Conservation (phyloP, 805 yeast species). For the Metschnikowia aberdeeniae region DNA sequence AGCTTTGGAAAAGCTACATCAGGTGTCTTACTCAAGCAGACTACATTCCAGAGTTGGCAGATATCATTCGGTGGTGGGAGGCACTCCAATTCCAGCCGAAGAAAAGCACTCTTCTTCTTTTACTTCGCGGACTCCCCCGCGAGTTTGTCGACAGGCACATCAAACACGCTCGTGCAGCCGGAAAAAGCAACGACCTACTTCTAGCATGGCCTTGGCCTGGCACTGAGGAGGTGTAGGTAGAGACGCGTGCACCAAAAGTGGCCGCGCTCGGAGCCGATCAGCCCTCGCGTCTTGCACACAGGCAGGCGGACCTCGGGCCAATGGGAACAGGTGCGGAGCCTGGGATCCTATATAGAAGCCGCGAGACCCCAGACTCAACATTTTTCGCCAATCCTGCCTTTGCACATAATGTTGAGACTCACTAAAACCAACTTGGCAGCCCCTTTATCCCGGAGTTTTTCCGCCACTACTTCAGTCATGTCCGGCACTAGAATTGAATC, state of each 20-base stretch:
- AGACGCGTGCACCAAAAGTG: neutral
- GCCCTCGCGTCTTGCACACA: slow-evolving; percentile 2
- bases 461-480: slow-evolving; percentile 24
- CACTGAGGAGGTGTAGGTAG: slow-evolving; percentile 7
- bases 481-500: slow-evolving; percentile 63
- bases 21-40: slow-evolving; percentile 44
- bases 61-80: slow-evolving; percentile 54
- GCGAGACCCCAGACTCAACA: slow-evolving; percentile 1
- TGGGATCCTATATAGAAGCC: slow-evolving; percentile 10
- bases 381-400: slow-evolving; percentile 4
- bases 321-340: slow-evolving; percentile 1
- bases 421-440: slow-evolving; percentile 11
- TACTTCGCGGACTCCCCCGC: slow-evolving; percentile 36
- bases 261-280: slow-evolving; percentile 4
- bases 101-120: slow-evolving; percentile 33
- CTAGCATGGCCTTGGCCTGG: slow-evolving; percentile 19
- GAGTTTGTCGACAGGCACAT: slow-evolving; percentile 37
- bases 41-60: slow-evolving; percentile 47
- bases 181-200: slow-evolving; percentile 2
- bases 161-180: slow-evolving; percentile 24
- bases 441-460: slow-evolving; percentile 23
- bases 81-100: slow-evolving; percentile 41
- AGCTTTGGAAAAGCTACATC: slow-evolving; percentile 52
- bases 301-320: slow-evolving; percentile 5
- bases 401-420: slow-evolving; percentile 17